Base-by-base conservation (phyloP, 202 grass and related monocot genomes). In the Bolboschoenoplectus hybrid region DNA sequence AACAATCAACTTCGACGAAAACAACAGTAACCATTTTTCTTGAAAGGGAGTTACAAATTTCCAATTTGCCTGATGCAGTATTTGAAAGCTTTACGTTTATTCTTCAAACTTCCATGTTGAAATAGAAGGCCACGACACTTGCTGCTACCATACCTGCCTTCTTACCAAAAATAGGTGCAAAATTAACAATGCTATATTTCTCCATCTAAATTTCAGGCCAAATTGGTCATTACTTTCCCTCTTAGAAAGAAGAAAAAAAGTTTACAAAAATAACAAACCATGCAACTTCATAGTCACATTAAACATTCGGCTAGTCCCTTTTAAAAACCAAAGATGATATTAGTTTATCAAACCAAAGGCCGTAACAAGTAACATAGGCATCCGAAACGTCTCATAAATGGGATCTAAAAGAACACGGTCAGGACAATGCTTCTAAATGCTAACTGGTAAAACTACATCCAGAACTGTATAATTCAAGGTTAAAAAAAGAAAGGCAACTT, bases 361-460 rank as follows among this genome's bases (percentile, higher is more conserved):
- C 35, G 41, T 16, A 12, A 39, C 51, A 75, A 35, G 45, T 52
- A 36, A 53, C 53, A 58, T 41, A 32, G 20, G 6, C 6, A 53
- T 77, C 70, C 44, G 34, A 16, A 40, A 40, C 36, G 41, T n/a
- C 67, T 71, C 16, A 41, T n/a, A 43, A 58, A 13, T 60, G 14
- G 45, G 52, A 56, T 79, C n/a, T 26, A 26, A 26, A 26, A 26
- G 26, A 35, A 20, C 43, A 72, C 10, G 68, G 41, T 43, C 68
- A n/a, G 7, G 3, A 60, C 35, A 58, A 79, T 40, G 34, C 14
- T 79, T 79, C 14, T 2, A 79, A 60, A 35, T 60, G 75, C 12
- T 58, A 75, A 60, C 51, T 79, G 35, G 39, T 58, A 78, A 78
- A 73, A 39, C 35, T 78, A 56, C 74, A 39, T 57, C 20, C 74